phyloP scores from a whole-genome alignment of 1,284 basidiomycete species.

The Pterulicium gracile region DNA sequence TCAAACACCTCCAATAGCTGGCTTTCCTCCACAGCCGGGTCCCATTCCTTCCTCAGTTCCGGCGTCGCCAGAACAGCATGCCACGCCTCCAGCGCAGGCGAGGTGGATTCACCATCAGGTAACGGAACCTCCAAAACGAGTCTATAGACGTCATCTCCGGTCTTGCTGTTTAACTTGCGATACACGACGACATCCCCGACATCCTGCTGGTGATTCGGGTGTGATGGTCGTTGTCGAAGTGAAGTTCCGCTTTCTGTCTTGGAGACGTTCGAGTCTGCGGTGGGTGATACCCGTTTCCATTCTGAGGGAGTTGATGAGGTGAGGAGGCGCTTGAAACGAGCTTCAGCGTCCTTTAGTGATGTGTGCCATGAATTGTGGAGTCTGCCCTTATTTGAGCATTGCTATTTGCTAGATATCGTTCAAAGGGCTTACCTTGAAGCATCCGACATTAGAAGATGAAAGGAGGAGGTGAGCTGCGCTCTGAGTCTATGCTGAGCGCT shows the following conservation, averaged over 20 bases:
- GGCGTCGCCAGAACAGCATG: constrained; percentile 76
- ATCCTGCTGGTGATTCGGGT: constrained; percentile 30
- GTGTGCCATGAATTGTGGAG: constrained; percentile 66
- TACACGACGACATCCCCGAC: constrained; percentile 59
- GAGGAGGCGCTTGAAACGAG: constrained; percentile 58
- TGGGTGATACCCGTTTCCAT: constrained; percentile 58
- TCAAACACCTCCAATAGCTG: constrained; percentile 83
- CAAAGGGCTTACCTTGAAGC: constrained; percentile 26
- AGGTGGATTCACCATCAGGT: constrained; percentile 42
- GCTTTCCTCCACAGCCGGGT: constrained; percentile 82
- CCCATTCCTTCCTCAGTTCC: constrained; percentile 84
- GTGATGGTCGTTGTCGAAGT: constrained; percentile 26
- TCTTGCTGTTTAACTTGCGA: constrained; percentile 42
- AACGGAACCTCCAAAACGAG: constrained; percentile 72
- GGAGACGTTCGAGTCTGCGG: constrained; percentile 31
- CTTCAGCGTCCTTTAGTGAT: constrained; percentile 60
- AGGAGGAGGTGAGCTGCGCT: too few species aligned
- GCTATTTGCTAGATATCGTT: constrained; percentile 3
- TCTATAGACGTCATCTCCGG: constrained; percentile 72
- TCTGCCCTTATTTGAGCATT: constrained; percentile 24
- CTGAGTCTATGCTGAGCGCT: too few species aligned
- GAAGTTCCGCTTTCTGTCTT: too few species aligned
- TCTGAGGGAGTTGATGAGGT: constrained; percentile 49
- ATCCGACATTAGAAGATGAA: constrained; percentile 23
- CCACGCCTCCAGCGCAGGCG: constrained; percentile 77